Conservation (phyloP, 352 stramenopile genomes). For the Phytophthora europaea region DNA sequence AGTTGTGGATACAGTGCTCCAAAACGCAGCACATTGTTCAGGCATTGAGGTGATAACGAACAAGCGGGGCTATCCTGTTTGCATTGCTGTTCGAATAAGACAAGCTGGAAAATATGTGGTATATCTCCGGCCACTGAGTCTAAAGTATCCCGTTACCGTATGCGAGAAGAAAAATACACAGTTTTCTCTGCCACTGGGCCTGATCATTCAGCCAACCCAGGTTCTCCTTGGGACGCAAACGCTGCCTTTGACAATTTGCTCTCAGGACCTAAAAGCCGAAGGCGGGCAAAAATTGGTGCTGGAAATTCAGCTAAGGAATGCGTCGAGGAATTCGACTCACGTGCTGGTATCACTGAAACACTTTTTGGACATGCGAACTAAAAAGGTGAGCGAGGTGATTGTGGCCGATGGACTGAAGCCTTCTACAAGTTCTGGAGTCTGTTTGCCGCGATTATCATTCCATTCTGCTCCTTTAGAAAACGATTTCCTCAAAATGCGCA, state of each 20-base stretch:
- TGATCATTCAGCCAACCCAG: constrained; percentile 30
- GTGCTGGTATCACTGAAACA: constrained; percentile 48
- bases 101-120: constrained; percentile 45
- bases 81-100: constrained; percentile 33
- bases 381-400: constrained; percentile 36
- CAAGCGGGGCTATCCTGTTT: constrained; percentile 21
- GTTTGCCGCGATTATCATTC: constrained; percentile 29
- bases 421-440: constrained; percentile 21
- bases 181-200: constrained; percentile 6
- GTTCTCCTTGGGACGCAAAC: constrained; percentile 30
- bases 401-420: constrained; percentile 23
- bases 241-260: constrained; percentile 42
- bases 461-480: constrained; percentile 33
- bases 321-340: constrained; percentile 29
- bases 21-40: constrained; percentile 24
- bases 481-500: constrained; percentile 65
- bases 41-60: constrained; percentile 35
- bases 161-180: constrained; percentile 35
- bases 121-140: constrained; percentile 42
- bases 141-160: constrained; percentile 48
- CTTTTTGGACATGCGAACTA: constrained; percentile 36
- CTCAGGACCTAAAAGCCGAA: constrained; percentile 33
- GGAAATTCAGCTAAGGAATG: constrained; percentile 41
- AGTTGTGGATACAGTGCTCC: constrained; percentile 39
- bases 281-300: constrained; percentile 16